These are phyloP conservation scores for Fusarium poae DNA, from an alignment of 2,329 filamentous ascomycete genomes.

Conservation along the genomic window DNA sequence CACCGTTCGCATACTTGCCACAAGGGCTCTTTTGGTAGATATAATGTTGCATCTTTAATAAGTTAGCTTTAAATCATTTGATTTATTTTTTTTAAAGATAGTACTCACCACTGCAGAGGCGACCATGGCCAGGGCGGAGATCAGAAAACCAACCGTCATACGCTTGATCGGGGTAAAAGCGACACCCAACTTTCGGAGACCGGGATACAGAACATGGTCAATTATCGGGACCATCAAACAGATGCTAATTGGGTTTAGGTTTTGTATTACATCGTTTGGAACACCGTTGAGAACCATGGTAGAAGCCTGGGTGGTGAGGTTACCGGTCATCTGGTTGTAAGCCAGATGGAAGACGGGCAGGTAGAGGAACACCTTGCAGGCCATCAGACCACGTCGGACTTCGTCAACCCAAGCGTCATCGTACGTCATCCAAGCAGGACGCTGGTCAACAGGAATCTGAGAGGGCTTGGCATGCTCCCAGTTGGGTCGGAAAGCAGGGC, in stretches of 20 bases:
- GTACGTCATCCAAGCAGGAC: constrained; percentile 82
- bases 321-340: constrained; percentile 72
- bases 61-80: too few relatives aligned
- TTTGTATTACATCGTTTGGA: constrained; percentile 82
- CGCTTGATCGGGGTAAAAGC: constrained; percentile 81
- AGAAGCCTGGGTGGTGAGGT: constrained; percentile 73
- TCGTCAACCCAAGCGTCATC: constrained; percentile 88
- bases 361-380: constrained; percentile 79
- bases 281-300: constrained; percentile 77
- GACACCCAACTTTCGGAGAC: constrained; percentile 72
- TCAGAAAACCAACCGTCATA: constrained; percentile 77
- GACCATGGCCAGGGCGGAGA: constrained; percentile 72
- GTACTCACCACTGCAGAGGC: constrained; percentile 60
- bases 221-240: constrained; percentile 80
- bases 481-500: constrained; percentile 73
- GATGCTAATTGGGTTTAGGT: constrained; percentile 70
- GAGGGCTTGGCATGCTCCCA: constrained; percentile 80
- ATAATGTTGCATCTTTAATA: constrained; percentile 63
- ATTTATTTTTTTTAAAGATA: too few relatives aligned
- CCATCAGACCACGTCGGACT: constrained; percentile 75
- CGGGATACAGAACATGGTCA: constrained; percentile 77
- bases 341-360: constrained; percentile 73
- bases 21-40: constrained; percentile 75
- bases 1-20: constrained; percentile 64
- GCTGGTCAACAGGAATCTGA: constrained; percentile 65